Evolutionary conservation across 805 yeast species (phyloP).

Genomic region (Metschnikowia continentalis): DNA sequence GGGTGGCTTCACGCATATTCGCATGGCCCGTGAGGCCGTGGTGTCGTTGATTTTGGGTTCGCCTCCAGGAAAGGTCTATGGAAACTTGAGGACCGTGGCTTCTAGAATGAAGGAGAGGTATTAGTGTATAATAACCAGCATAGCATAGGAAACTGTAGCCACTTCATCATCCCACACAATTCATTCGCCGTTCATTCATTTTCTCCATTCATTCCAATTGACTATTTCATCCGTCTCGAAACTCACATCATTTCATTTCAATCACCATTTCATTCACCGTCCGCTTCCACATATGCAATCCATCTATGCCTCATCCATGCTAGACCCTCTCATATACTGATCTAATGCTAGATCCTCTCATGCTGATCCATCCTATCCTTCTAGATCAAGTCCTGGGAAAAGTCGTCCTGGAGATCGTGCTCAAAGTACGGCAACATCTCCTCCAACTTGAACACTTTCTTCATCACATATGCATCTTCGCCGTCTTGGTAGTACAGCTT

Average conservation of each 20-base stretch:
- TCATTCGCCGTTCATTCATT: too few relatives aligned
- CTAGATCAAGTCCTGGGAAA: constrained; percentile 31
- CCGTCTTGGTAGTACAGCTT: constrained; percentile 93
- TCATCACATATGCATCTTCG: constrained; percentile 97
- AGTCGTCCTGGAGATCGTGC: constrained; percentile 47
- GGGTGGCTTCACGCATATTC: constrained; percentile 95
- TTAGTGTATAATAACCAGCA: constrained; percentile 26
- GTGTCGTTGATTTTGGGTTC: constrained; percentile 93
- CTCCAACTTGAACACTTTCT: constrained; percentile 57
- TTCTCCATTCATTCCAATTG: background rate
- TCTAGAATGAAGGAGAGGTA: constrained; percentile 96
- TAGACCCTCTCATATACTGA: background rate
- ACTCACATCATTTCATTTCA: too few relatives aligned
- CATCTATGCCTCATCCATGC: background rate
- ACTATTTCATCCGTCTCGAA: too few relatives aligned
- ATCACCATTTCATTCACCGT: too few relatives aligned
- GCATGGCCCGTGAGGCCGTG: constrained; percentile 98
- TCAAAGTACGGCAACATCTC: constrained; percentile 57
- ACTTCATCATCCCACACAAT: background rate
- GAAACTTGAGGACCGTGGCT: constrained; percentile 94
- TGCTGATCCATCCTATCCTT: background rate
- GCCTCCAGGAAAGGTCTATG: constrained; percentile 98
- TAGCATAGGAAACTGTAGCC: background rate
- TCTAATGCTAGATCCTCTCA: background rate
- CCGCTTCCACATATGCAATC: too few relatives aligned